These are phyloP conservation scores for Elymus sibiricus DNA, from an alignment of 176 grass and related monocot species.

Conservation along the genomic window DNA sequence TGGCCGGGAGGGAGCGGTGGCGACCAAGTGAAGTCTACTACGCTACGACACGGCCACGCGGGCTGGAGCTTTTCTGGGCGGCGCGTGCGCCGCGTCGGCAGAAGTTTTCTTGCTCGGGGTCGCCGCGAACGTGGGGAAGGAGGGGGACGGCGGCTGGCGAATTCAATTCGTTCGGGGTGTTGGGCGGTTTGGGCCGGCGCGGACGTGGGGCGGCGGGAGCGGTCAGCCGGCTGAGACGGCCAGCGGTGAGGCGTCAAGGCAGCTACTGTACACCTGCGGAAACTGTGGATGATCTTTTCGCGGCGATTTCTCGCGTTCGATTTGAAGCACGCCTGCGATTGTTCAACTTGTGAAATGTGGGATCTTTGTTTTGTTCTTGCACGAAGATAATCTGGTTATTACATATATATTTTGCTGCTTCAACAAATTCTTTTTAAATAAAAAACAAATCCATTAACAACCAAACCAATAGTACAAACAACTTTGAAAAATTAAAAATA, in stretches of 20 bases:
- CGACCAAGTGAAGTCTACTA: not conserved
- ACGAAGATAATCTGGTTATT: too few species aligned
- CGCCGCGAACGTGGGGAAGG: not conserved
- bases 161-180: not conserved
- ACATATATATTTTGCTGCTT: too few species aligned
- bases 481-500: too few species aligned
- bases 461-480: too few species aligned
- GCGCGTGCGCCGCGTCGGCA: constrained; percentile 10
- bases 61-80: constrained; percentile 1
- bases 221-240: not conserved
- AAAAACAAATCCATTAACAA: too few species aligned
- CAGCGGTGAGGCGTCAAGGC: not conserved
- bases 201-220: not conserved
- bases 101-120: not conserved
- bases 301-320: too few species aligned
- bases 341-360: too few species aligned
- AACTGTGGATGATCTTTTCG: too few species aligned
- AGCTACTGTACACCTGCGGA: not conserved
- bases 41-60: not conserved
- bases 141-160: not conserved
- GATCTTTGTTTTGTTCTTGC: too few species aligned
- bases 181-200: not conserved
- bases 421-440: too few species aligned
- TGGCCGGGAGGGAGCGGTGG: not conserved
- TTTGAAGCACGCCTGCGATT: too few species aligned